phyloP scores from a whole-genome alignment of 1,139 yeast species.

The Wickerhamomyces sp. region DNA sequence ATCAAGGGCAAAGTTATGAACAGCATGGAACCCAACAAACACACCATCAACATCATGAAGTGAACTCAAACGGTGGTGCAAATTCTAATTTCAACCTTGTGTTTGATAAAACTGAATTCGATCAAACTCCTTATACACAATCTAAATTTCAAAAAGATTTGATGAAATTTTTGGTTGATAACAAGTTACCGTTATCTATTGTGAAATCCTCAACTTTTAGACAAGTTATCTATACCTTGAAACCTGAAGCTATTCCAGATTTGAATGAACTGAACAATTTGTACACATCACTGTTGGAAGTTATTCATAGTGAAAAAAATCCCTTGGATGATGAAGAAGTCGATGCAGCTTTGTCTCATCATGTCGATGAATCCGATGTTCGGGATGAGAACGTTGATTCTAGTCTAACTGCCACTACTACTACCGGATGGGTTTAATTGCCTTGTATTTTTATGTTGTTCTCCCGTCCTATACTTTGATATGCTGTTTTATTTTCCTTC shows the following conservation, averaged over 20 bases:
- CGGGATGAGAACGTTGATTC: constrained; percentile 5
- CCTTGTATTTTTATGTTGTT: too few relatives aligned
- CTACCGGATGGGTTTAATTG: constrained; percentile 4
- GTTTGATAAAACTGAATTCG: constrained; percentile 28
- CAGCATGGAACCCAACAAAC: constrained; percentile 4
- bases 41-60: neutral
- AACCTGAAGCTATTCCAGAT: constrained; percentile 44
- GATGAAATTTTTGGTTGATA: constrained; percentile 45
- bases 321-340: constrained; percentile 2
- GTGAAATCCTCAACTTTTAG: constrained; percentile 48
- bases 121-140: constrained; percentile 39
- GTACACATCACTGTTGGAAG: constrained; percentile 43
- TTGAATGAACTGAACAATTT: constrained; percentile 41
- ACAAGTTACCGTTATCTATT: constrained; percentile 43
- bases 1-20: constrained; percentile 10
- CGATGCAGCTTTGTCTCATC: constrained; percentile 1
- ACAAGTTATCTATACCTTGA: constrained; percentile 45
- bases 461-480: too few relatives aligned
- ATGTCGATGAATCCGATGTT: constrained; percentile 3
- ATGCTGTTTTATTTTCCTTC: too few relatives aligned
- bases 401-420: constrained; percentile 1
- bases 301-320: constrained; percentile 27
- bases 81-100: constrained; percentile 22
- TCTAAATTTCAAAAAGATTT: constrained; percentile 48
- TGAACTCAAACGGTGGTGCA: neutral